Conservation (phyloP, 2,329 filamentous ascomycete species). For the Xylariaceae sp. region DNA sequence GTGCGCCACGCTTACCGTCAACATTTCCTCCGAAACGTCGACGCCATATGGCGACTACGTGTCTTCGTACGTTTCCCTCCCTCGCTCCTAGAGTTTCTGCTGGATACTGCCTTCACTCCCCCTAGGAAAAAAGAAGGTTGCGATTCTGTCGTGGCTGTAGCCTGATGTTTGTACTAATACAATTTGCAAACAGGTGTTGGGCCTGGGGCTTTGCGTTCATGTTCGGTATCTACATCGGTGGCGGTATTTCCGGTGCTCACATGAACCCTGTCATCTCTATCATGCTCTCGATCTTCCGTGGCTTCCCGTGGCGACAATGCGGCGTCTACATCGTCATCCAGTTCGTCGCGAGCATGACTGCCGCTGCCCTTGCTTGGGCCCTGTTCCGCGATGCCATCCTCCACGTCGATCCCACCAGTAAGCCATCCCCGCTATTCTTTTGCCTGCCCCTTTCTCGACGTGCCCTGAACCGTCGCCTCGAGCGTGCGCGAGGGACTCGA, state of each 20-base stretch:
- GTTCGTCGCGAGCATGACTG: slow-evolving; percentile 23
- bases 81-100: too few species aligned
- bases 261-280: slow-evolving; percentile 31
- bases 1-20: slow-evolving; percentile 19
- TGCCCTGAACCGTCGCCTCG: too few species aligned
- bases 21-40: slow-evolving; percentile 16
- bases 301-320: slow-evolving; percentile 29
- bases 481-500: too few species aligned
- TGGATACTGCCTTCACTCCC: too few species aligned
- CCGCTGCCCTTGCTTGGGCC: slow-evolving; percentile 23
- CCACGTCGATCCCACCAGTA: slow-evolving; percentile 24
- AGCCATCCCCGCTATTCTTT: too few species aligned
- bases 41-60: slow-evolving; percentile 19
- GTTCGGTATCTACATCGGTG: slow-evolving; percentile 24
- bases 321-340: slow-evolving; percentile 22
- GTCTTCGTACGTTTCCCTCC: slow-evolving; percentile 7
- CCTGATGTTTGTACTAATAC: too few species aligned
- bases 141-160: too few species aligned
- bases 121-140: too few species aligned
- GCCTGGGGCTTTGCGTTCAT: slow-evolving; percentile 25
- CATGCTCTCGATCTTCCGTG: slow-evolving; percentile 26
- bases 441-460: too few species aligned
- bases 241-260: slow-evolving; percentile 21
- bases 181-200: slow-evolving; percentile 16
- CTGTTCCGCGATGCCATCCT: slow-evolving; percentile 24